Conservation (phyloP, 148 eudicot species). For the Talinum fruticosum region DNA sequence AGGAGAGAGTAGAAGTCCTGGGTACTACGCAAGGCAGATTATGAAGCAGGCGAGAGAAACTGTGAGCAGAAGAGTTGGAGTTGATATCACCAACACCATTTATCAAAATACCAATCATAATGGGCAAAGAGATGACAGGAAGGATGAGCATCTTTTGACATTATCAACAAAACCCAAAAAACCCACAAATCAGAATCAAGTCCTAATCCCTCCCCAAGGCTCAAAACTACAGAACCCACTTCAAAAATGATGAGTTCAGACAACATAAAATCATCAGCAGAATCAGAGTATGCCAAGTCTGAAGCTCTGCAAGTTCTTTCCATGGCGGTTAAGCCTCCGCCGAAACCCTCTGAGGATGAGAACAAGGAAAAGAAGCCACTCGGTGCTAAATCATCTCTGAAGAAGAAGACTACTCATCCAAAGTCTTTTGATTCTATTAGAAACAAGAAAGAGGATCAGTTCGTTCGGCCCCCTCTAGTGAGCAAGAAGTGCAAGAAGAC, state of each 20-base stretch:
- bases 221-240: background rate
- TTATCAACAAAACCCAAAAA: constrained; percentile 39
- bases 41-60: constrained; percentile 68
- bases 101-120: background rate
- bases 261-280: background rate
- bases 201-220: background rate
- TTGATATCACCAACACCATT: constrained; percentile 60
- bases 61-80: constrained; percentile 58
- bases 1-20: constrained; percentile 44
- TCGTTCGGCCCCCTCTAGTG: constrained; percentile 33
- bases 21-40: constrained; percentile 56
- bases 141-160: constrained; percentile 38
- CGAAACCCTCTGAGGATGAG: background rate
- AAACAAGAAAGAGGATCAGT: constrained; percentile 66
- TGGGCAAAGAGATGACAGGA: constrained; percentile 23
- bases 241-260: background rate
- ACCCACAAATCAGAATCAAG: constrained; percentile 20
- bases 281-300: background rate
- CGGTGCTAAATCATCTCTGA: constrained; percentile 12
- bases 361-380: constrained; percentile 13
- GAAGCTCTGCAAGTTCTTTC: background rate
- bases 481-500: constrained; percentile 57
- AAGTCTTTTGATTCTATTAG: constrained; percentile 25
- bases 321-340: background rate
- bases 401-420: constrained; percentile 10